These are phyloP conservation scores for Fusarium pininemorale DNA, from an alignment of 2,329 filamentous ascomycete species.

Conservation along the genomic window DNA sequence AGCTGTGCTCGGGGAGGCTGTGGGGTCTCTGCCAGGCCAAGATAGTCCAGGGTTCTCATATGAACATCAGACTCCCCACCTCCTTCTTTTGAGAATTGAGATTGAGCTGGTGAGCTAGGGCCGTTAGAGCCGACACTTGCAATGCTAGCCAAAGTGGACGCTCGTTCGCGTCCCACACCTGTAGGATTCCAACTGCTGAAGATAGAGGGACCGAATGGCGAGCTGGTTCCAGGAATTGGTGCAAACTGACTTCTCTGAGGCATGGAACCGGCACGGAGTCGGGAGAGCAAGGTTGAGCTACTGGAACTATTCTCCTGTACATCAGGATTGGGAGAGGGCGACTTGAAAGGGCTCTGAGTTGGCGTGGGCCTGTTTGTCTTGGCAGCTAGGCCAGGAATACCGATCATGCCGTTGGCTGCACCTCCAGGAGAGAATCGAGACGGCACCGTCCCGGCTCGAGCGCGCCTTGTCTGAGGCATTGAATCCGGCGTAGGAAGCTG, in stretches of 20 bases:
- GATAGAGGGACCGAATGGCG: conserved; percentile 87
- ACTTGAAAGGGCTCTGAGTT: conserved; percentile 85
- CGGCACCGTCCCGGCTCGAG: conserved; percentile 93
- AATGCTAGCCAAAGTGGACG: conserved; percentile 82
- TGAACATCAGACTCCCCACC: conserved; percentile 86
- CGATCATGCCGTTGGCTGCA: conserved; percentile 66
- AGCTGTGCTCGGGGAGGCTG: conserved; percentile 80
- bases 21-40: conserved; percentile 93
- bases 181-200: conserved; percentile 86
- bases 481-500: conserved; percentile 73
- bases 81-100: conserved; percentile 85
- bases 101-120: conserved; percentile 86
- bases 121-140: conserved; percentile 92
- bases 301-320: conserved; percentile 58
- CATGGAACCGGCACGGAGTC: conserved; percentile 92
- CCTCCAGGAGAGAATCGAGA: conserved; percentile 88
- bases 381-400: conserved; percentile 67
- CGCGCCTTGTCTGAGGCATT: conserved; percentile 76
- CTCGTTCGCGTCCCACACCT: conserved; percentile 76
- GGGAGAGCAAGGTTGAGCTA: conserved; percentile 80
- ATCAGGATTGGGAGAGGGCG: conserved; percentile 66
- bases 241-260: conserved; percentile 81
- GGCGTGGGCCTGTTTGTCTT: conserved; percentile 88
- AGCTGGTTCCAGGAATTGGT: conserved; percentile 63
- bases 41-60: conserved; percentile 91